Conservation (phyloP, 1,139 yeast genomes). For the Lodderomyces metapsilosis region DNA sequence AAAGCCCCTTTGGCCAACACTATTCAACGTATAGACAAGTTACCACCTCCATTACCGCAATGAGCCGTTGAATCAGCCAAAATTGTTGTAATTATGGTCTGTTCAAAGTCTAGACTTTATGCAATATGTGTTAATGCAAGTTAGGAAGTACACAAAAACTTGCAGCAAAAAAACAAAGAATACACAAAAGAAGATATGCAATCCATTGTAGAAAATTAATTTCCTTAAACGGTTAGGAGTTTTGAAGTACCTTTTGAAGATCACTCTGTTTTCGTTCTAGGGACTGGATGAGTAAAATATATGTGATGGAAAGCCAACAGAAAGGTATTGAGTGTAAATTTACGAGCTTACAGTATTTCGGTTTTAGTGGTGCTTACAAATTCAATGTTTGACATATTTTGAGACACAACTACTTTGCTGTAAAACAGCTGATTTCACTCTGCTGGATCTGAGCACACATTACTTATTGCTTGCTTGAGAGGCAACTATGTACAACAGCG, state of each 20-base stretch:
- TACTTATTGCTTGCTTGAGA: no score
- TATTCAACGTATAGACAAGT: no score
- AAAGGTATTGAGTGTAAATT: neutral
- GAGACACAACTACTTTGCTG: no score
- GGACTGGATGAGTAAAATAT: neutral
- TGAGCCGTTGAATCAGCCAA: neutral
- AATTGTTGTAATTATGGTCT: neutral
- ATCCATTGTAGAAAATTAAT: no score
- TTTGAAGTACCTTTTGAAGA: neutral
- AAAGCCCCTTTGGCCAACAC: no score
- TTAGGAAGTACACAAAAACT: neutral
- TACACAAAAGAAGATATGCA: neutral
- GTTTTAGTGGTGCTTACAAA: neutral
- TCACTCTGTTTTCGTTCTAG: neutral
- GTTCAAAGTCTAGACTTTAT: neutral
- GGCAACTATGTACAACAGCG: neutral
- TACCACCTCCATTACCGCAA: neutral
- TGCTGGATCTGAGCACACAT: no score
- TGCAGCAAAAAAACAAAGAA: neutral
- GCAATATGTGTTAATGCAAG: neutral
- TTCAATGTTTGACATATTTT: no score
- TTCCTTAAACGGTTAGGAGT: conserved; percentile 1
- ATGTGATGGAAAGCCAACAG: neutral
- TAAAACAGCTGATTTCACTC: neutral
- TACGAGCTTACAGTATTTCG: neutral